Conservation (phyloP, 495 filamentous ascomycete genomes). For the Amphirosellinia nigrospora region DNA sequence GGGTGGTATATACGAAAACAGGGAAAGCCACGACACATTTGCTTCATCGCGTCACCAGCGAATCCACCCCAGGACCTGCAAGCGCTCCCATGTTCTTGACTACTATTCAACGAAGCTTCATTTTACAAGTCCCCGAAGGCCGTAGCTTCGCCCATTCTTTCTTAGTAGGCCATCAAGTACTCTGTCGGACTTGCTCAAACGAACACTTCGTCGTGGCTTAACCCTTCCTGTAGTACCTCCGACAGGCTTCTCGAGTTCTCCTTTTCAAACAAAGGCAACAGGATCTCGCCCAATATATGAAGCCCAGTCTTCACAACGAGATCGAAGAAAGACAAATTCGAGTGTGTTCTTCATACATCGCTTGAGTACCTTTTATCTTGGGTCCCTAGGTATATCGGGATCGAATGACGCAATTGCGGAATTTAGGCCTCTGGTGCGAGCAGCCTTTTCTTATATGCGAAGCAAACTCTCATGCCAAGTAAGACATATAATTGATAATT, state of each 20-base stretch:
- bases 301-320: not conserved
- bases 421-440: not conserved
- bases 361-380: not conserved
- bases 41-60: not conserved
- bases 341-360: not conserved
- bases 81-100: not conserved
- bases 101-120: not conserved
- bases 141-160: not conserved
- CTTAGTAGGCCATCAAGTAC: not conserved
- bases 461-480: not conserved
- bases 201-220: not conserved
- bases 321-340: not conserved
- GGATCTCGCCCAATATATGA: no score
- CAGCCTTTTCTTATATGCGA: not conserved
- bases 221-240: not conserved
- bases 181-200: not conserved
- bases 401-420: not conserved
- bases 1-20: conserved; percentile 6
- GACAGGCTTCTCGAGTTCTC: not conserved
- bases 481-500: not conserved
- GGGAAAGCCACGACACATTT: not conserved
- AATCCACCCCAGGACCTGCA: not conserved
- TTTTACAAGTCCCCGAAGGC: not conserved
- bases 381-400: not conserved
- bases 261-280: not conserved